phyloP scores from a whole-genome alignment of 495 filamentous ascomycete genomes.

The Podospora anserina region DNA sequence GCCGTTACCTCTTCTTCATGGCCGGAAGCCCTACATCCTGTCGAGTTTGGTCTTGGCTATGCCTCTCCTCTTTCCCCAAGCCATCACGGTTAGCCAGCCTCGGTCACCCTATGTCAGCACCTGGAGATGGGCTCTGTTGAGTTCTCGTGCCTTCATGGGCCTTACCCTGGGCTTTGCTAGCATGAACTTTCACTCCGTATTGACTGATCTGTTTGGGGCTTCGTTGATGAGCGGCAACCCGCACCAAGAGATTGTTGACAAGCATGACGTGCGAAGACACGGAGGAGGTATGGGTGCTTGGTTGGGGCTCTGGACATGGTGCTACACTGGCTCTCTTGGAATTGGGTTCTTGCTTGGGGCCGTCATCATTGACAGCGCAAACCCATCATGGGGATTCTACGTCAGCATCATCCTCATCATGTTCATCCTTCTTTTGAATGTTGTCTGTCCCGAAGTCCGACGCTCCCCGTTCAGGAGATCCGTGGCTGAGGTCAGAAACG shows the following conservation, averaged over 20 bases:
- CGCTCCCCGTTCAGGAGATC: constrained; percentile 62
- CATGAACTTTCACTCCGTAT: constrained; percentile 66
- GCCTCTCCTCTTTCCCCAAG: constrained; percentile 72
- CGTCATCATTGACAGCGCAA: constrained; percentile 55
- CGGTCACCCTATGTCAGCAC: constrained; percentile 55
- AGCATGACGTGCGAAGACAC: constrained; percentile 61
- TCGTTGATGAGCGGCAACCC: constrained; percentile 67
- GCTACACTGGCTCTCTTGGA: constrained; percentile 63
- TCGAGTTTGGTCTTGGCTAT: constrained; percentile 61
- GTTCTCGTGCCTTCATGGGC: constrained; percentile 61
- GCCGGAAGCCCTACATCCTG: constrained; percentile 70
- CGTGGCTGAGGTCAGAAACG: constrained; percentile 58
- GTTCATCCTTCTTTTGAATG: constrained; percentile 59
- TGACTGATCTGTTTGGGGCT: constrained; percentile 71
- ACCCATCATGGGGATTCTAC: constrained; percentile 71
- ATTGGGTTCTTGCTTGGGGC: constrained; percentile 68
- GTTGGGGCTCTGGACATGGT: constrained; percentile 75
- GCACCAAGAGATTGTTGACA: constrained; percentile 64
- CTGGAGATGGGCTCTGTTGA: constrained; percentile 59
- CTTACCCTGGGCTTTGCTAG: constrained; percentile 68
- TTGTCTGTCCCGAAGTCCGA: constrained; percentile 63
- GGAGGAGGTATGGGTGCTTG: constrained; percentile 74
- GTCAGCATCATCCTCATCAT: constrained; percentile 62
- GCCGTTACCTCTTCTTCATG: constrained; percentile 73
- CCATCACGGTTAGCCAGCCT: constrained; percentile 52